Percentiles rank a stretch among this genome's conserved stretches.
These are phyloP conservation scores for Cyberlindnera nakhonratchasimensis DNA, from an alignment of 805 yeast species.

Conservation along the genomic window DNA sequence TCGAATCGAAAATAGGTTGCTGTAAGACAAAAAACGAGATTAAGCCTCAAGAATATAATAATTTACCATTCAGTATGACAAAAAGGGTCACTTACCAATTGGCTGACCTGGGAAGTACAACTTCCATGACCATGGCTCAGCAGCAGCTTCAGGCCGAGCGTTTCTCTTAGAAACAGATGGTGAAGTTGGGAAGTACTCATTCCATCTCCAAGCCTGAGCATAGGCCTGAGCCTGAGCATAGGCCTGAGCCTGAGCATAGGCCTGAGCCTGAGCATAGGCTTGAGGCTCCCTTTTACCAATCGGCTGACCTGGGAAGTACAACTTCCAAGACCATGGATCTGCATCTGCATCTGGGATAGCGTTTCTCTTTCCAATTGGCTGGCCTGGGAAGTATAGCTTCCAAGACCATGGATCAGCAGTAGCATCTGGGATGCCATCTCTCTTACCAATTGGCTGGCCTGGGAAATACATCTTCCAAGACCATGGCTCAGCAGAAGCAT, in stretches of 20 bases:
- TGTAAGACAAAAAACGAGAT: too few relatives aligned
- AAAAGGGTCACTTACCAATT: constrained; percentile 19
- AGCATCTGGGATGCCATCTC: constrained; percentile 13
- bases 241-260: constrained; percentile 14
- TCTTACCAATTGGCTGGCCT: constrained; percentile 21
- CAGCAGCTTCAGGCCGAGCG: constrained; percentile 19
- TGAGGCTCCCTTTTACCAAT: constrained; percentile 18
- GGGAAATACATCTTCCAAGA: constrained; percentile 18
- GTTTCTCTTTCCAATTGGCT: constrained; percentile 20
- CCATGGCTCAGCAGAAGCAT: constrained; percentile 24
- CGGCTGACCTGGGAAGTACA: constrained; percentile 20
- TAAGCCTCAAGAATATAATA: too few relatives aligned
- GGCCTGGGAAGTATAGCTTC: constrained; percentile 18
- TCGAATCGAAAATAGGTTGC: too few relatives aligned
- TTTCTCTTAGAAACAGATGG: too few relatives aligned
- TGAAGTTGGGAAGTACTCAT: too few relatives aligned
- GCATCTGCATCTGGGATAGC: constrained; percentile 12
- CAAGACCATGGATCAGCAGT: constrained; percentile 24
- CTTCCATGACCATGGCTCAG: constrained; percentile 26
- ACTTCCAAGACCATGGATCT: constrained; percentile 24
- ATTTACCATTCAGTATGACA: too few relatives aligned
- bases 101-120: constrained; percentile 19
- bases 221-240: constrained; percentile 22
- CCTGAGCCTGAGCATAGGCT: constrained; percentile 25
- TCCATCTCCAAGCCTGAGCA: constrained; percentile 20